Percentiles rank a stretch among this genome's conserved stretches.
phyloP scores from a whole-genome alignment of 2,329 filamentous ascomycete species.

The Trichoderma koningiopsis region DNA sequence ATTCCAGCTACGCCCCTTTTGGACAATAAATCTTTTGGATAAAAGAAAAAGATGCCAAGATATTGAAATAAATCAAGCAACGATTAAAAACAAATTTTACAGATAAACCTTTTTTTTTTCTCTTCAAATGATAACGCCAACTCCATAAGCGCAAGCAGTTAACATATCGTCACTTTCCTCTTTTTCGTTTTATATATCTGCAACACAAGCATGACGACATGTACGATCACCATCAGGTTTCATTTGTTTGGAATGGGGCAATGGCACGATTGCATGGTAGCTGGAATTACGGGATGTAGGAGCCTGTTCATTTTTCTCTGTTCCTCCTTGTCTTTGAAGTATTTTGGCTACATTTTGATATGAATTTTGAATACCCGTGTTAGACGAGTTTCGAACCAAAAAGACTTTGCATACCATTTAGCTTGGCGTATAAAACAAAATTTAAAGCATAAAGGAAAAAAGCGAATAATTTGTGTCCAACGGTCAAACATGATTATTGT shows the following conservation, averaged over 20 bases:
- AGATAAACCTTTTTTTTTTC: neutral
- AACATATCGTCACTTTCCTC: neutral
- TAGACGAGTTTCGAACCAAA: slow-evolving; percentile 17
- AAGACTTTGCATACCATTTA: neutral
- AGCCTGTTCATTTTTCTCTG: neutral
- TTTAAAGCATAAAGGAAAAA: neutral
- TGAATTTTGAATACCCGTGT: slow-evolving; percentile 11
- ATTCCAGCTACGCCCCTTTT: slow-evolving; percentile 23
- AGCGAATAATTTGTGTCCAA: neutral
- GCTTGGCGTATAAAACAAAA: slow-evolving; percentile 11
- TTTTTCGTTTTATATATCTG: neutral
- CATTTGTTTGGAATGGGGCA: slow-evolving; percentile 21
- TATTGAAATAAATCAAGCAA: slow-evolving; percentile 3
- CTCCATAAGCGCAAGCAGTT: neutral
- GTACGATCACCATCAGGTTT: slow-evolving; percentile 22
- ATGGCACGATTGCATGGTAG: slow-evolving; percentile 21
- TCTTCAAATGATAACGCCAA: neutral
- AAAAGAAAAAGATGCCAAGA: neutral
- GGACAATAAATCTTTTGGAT: slow-evolving; percentile 21
- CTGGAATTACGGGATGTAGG: slow-evolving; percentile 9
- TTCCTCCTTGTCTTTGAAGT: neutral
- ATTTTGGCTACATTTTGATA: slow-evolving; percentile 17
- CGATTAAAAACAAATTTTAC: neutral
- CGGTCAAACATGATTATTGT: neutral
- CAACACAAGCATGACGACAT: slow-evolving; percentile 21